Evolutionary conservation across 768 basidiomycete species (phyloP), one percentile per base, ranked within the genome.

Genomic region (Phylloporus sp.): DNA sequence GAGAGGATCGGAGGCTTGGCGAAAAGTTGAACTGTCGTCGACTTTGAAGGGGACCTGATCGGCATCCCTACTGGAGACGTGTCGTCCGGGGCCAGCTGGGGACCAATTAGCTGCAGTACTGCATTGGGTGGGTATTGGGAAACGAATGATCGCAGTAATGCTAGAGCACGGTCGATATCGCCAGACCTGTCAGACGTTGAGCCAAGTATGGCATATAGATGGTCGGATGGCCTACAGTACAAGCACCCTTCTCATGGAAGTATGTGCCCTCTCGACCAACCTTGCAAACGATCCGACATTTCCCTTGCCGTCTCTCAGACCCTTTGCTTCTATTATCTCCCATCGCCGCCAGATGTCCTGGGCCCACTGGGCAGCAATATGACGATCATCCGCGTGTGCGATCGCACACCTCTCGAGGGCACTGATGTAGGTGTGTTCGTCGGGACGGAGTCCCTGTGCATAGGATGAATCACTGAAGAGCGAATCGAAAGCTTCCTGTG

Each of bases 261-360:
- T 64, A 66, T 90, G 81, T 2, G 80, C 79, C 28, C 76, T 75
- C 63, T 95, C 91, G 11, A 89, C 70, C 44, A 77, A 55, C 23
- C 88, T 74, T 23, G 69, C 66, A 62, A 58, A 65, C 15, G 48
- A 40, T 35, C 56, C 48, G 2, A 54, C 42, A 11, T 35, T 45
- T 20, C 29, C 44, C 27, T 57, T 67, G 1, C 61, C 63, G n/a
- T 55, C 51, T 31, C 56, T 61, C 13, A 61, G 36, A 31, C 70
- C 68, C 6, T 59, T 46, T 13, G 67, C 60, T 56, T 86, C 85
- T 0, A 77, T 49, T 7, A 27, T 51, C 11, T 66, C 53, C 84
- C 89, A 95, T 43, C 77, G 72, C 9, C 53, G 59, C 86, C 91
- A 94, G 6, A 89, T 47, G 33, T 77, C 74, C 21, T 78, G 70